These are phyloP conservation scores for Henckelia pumila DNA, from an alignment of 257 asterid genomes.

Conservation along the genomic window DNA sequence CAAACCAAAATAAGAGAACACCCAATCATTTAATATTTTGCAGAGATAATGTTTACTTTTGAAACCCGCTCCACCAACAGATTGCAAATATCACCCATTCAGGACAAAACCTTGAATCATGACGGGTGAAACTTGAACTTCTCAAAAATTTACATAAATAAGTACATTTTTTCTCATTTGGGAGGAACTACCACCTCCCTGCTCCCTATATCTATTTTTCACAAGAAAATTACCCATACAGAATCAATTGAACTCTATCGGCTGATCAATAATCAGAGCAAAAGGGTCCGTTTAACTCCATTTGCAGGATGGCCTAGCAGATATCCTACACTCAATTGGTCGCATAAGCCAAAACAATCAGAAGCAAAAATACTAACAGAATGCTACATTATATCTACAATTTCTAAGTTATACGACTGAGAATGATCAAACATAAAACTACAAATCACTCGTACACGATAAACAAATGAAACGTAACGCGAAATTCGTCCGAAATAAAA, in stretches of 20 bases:
- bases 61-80: conserved; percentile 20
- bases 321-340: background rate
- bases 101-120: too few relatives aligned
- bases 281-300: background rate
- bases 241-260: background rate
- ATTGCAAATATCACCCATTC: background rate
- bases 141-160: too few relatives aligned
- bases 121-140: too few relatives aligned
- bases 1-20: too few relatives aligned
- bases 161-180: background rate
- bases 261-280: conserved; percentile 1
- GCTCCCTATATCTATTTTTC: background rate
- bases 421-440: background rate
- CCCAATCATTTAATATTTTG: background rate
- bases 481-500: background rate
- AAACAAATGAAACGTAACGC: background rate
- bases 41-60: background rate
- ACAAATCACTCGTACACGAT: background rate
- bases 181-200: background rate
- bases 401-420: conserved; percentile 10
- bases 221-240: background rate
- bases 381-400: conserved; percentile 6
- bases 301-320: background rate
- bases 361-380: background rate
- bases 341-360: background rate